phyloP scores from a whole-genome alignment of 225 moss, liverwort and hornwort genomes.

The Sphagnum contortum region DNA sequence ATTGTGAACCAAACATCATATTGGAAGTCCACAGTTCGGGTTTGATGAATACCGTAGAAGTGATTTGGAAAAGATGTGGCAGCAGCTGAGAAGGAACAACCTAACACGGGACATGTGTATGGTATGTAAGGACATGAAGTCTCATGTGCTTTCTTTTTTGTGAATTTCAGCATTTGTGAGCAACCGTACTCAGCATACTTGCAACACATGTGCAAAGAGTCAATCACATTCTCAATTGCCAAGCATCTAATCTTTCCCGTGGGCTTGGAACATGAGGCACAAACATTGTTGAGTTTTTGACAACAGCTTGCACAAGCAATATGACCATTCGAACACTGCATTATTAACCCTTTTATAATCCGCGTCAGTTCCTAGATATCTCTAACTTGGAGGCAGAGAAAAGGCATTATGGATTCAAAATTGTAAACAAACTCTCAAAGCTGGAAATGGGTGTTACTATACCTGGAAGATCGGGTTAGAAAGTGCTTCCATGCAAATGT shows the following conservation, averaged over 20 bases:
- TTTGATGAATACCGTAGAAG: conserved; percentile 36
- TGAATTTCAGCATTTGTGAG: conserved; percentile 55
- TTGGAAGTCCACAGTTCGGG: conserved; percentile 37
- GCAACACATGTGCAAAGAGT: conserved; percentile 64
- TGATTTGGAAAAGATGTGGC: conserved; percentile 34
- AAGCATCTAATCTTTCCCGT: conserved; percentile 61
- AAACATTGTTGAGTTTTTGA: conserved; percentile 44
- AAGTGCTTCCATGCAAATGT: conserved; percentile 67
- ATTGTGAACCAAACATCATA: conserved; percentile 63
- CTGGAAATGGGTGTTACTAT: not conserved
- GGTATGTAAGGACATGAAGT: conserved; percentile 39
- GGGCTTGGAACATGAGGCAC: conserved; percentile 61
- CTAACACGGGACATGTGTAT: conserved; percentile 36
- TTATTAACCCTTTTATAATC: conserved; percentile 2
- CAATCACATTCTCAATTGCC: conserved; percentile 67
- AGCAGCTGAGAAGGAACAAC: conserved; percentile 32
- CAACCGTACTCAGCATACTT: conserved; percentile 56
- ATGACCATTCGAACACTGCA: conserved; percentile 74
- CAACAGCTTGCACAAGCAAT: conserved; percentile 64
- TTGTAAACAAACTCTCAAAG: not conserved
- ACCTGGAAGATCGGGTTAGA: conserved; percentile 63
- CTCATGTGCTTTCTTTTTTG: conserved; percentile 49
- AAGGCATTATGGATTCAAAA: not conserved
- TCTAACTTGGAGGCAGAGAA: not conserved
- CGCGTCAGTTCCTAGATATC: too few relatives aligned